Base-by-base conservation (phyloP, 2,329 filamentous ascomycete species). In the Camptophora hylomeconis region DNA sequence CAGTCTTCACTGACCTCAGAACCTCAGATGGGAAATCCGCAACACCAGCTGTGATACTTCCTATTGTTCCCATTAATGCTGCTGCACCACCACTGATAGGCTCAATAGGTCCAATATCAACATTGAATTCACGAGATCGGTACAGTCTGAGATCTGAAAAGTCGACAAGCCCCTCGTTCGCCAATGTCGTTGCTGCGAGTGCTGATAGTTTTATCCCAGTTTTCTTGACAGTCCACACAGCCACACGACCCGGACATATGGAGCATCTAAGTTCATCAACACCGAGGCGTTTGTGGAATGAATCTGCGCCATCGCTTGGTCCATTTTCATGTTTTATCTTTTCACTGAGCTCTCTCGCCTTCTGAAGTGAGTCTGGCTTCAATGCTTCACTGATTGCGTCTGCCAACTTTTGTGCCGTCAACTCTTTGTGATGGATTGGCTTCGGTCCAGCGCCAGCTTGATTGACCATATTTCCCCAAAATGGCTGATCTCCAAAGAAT, bases 401-500 rank as follows among this genome's bases (percentile, higher is more conserved):
- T 0, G 74, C 73, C 5, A 87, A 58, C 8, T 69, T 75, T 15
- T 76, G 71, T 0, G 67, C 63, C 0, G 70, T 82, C 20, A 86
- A 53, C 17, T 72, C 60, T 40, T 77, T 77, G 48, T 77, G 71
- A 0, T 75, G 75, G 26, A 83, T 72, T 0, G 80, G 78, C 1
- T 63, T 54, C 0, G 80, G 79, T 0, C 80, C 80, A 5, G 80
- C 80, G 7, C 78, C 76, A 5, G 80, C 77, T 34, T 63, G 66
- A 0, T 74, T 67, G 20, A 84, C 71, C 67, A 86, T 84, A 7
- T 73, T 65, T 5, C 80, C 80, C 80, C 80, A 86, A 46, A 86
- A 87, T 1, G 76, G 76, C 50, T 87, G 80, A 43, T 87, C 80
- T 2, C 80, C 80, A 46, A 86, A 92, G 57, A 92, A 92, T 0